Conservation (phyloP, 2,329 filamentous ascomycete species). For the Ambrosiella xylebori region DNA sequence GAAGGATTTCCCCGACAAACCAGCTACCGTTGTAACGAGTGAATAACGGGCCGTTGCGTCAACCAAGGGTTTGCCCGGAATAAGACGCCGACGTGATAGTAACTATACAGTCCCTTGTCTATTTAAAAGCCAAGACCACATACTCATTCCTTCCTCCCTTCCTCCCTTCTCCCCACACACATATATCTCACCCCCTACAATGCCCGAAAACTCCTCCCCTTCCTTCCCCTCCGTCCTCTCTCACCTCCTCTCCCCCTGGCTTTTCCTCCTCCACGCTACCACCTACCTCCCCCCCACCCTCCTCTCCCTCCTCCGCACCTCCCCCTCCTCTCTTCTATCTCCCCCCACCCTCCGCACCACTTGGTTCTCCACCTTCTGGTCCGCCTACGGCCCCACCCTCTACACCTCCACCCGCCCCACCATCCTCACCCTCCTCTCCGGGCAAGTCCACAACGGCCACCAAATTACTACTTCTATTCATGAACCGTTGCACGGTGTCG, state of each 20-base stretch:
- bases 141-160: too few species aligned
- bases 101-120: too few species aligned
- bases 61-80: too few species aligned
- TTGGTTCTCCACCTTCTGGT: constrained; percentile 49
- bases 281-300: constrained; percentile 36
- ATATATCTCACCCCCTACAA: neutral
- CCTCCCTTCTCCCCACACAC: neutral
- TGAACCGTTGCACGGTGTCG: constrained; percentile 30
- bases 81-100: too few species aligned
- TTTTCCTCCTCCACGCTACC: constrained; percentile 33
- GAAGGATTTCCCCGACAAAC: neutral
- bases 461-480: constrained; percentile 20
- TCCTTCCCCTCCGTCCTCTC: constrained; percentile 4
- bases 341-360: constrained; percentile 26
- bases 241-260: constrained; percentile 30
- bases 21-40: too few species aligned
- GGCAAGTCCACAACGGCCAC: constrained; percentile 25
- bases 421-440: constrained; percentile 38
- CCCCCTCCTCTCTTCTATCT: constrained; percentile 24
- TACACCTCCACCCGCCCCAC: constrained; percentile 24
- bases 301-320: constrained; percentile 22
- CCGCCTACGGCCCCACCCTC: constrained; percentile 31
- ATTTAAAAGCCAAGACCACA: too few species aligned
- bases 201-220: neutral
- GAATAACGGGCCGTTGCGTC: neutral